Conservation (phyloP, 192 early-diverging fungal species). For the Dimargaris verticillata region DNA sequence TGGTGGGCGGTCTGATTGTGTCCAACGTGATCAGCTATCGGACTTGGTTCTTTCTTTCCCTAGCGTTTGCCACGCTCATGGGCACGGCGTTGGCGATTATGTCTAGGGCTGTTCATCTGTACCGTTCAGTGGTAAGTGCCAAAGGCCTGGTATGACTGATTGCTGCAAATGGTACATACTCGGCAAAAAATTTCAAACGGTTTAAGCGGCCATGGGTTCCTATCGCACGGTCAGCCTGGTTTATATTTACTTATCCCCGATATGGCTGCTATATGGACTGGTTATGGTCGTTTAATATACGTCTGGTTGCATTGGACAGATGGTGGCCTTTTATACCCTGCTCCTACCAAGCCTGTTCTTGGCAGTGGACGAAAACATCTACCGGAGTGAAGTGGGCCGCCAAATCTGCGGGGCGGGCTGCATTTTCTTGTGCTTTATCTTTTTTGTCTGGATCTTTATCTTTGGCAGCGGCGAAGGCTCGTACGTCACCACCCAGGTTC, state of each 20-base stretch:
- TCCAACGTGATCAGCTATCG: constrained; percentile 20
- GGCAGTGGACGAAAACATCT: constrained; percentile 29
- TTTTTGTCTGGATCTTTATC: constrained; percentile 49
- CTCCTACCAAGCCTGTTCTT: constrained; percentile 19
- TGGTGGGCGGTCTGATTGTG: constrained; percentile 21
- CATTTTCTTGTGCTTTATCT: constrained; percentile 28
- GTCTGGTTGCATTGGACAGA: too few relatives aligned
- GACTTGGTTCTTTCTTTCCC: constrained; percentile 26
- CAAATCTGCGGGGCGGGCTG: constrained; percentile 30
- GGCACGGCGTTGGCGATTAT: constrained; percentile 8
- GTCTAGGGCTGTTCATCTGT: constrained; percentile 6
- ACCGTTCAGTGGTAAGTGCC: not conserved
- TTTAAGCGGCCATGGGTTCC: too few relatives aligned
- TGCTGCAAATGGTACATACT: too few relatives aligned
- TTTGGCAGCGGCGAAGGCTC: constrained; percentile 49
- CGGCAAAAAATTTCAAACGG: too few relatives aligned
- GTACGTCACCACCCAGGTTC: constrained; percentile 22
- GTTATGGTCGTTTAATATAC: too few relatives aligned
- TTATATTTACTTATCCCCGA: too few relatives aligned
- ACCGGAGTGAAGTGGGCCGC: constrained; percentile 19
- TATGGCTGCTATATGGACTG: too few relatives aligned
- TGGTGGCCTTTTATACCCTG: constrained; percentile 13
- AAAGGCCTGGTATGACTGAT: too few relatives aligned
- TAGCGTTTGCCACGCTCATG: constrained; percentile 12
- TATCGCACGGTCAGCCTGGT: too few relatives aligned